These are phyloP conservation scores for Paulownia fortunei DNA, from an alignment of 257 asterid species.

Conservation along the genomic window DNA sequence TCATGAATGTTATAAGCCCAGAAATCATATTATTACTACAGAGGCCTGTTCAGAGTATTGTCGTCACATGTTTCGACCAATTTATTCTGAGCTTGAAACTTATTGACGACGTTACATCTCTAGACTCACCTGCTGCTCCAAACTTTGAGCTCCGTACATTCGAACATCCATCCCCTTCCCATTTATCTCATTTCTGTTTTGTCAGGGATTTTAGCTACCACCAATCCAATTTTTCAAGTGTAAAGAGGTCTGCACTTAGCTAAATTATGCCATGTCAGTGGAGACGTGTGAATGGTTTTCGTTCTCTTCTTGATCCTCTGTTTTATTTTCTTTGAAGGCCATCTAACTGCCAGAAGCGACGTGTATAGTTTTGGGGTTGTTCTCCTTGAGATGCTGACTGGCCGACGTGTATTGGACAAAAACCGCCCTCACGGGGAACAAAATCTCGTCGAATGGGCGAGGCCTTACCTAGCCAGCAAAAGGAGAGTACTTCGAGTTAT, in stretches of 20 bases:
- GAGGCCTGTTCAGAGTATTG: too few species aligned
- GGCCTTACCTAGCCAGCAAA: conserved; percentile 63
- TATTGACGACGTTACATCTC: background rate
- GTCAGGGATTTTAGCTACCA: conserved; percentile 16
- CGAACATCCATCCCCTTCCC: background rate
- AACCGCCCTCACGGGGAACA: conserved; percentile 75
- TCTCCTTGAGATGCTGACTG: conserved; percentile 74
- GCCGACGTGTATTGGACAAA: conserved; percentile 63
- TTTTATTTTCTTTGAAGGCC: conserved; percentile 51
- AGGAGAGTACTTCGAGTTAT: conserved; percentile 56
- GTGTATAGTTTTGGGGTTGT: conserved; percentile 81
- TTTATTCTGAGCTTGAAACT: background rate
- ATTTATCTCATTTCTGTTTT: background rate
- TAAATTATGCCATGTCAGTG: background rate
- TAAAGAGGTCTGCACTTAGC: conserved; percentile 18
- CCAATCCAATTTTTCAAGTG: conserved; percentile 20
- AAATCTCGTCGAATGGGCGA: conserved; percentile 73
- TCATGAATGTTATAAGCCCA: background rate
- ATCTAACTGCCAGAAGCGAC: conserved; percentile 70
- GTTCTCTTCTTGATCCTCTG: conserved; percentile 13
- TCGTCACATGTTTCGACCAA: background rate
- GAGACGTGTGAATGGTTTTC: background rate
- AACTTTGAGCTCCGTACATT: too few species aligned
- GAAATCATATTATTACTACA: too few species aligned
- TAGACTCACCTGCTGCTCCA: too few species aligned